phyloP scores from a whole-genome alignment of 2,329 filamentous ascomycete species.

The Pseudogymnoascus sp. region DNA sequence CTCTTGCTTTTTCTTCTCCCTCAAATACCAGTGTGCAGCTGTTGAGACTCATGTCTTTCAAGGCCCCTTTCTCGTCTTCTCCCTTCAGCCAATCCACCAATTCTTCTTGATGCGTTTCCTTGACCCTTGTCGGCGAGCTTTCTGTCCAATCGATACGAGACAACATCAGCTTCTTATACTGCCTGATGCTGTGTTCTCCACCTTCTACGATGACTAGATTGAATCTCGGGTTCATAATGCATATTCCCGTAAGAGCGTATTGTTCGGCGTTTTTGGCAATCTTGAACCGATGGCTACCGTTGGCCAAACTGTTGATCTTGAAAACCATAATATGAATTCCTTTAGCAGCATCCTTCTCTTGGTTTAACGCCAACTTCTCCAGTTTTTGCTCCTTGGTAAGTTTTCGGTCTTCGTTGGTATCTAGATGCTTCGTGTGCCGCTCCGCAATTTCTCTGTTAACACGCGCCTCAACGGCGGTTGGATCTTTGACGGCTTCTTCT shows the following conservation, averaged over 20 bases:
- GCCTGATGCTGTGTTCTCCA: slow-evolving; percentile 70
- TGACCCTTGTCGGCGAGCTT: slow-evolving; percentile 62
- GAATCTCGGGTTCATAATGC: slow-evolving; percentile 82
- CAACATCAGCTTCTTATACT: slow-evolving; percentile 88
- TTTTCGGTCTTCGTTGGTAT: slow-evolving; percentile 74
- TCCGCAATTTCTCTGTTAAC: slow-evolving; percentile 91
- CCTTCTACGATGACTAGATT: slow-evolving; percentile 89
- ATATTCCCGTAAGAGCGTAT: slow-evolving; percentile 77
- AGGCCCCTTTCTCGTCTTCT: slow-evolving; percentile 66
- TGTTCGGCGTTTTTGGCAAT: slow-evolving; percentile 90
- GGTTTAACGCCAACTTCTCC: slow-evolving; percentile 75
- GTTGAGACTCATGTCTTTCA: slow-evolving; percentile 78
- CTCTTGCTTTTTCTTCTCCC: slow-evolving; percentile 72
- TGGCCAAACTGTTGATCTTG: slow-evolving; percentile 80
- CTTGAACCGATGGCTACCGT: slow-evolving; percentile 89
- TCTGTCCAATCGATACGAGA: slow-evolving; percentile 94
- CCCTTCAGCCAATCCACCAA: slow-evolving; percentile 70
- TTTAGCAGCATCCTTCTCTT: slow-evolving; percentile 79
- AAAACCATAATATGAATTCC: slow-evolving; percentile 84
- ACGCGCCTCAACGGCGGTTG: slow-evolving; percentile 89
- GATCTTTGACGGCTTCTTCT: slow-evolving; percentile 81
- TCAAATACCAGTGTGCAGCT: slow-evolving; percentile 82
- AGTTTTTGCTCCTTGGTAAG: slow-evolving; percentile 80
- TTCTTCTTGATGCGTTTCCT: slow-evolving; percentile 54
- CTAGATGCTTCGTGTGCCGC: slow-evolving; percentile 69